Evolutionary conservation across 352 stramenopile genomes (phyloP), one percentile per base, ranked within the genome.

Genomic region (Phytopythium cucurbitacearum): DNA sequence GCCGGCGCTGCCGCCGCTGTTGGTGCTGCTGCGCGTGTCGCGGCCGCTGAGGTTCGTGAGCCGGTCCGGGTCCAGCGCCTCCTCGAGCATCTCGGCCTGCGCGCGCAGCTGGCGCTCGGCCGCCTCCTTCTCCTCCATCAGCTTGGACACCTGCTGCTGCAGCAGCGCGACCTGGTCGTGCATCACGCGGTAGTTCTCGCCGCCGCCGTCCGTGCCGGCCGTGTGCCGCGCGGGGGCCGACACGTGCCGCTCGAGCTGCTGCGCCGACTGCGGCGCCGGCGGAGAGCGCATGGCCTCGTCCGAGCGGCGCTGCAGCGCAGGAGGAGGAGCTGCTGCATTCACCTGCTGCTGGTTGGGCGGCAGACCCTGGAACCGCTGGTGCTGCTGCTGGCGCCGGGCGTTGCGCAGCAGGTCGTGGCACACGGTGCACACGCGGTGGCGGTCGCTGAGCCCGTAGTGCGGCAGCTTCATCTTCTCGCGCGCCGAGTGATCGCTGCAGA

Each of bases 101-200:
- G 68, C 64, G 13, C 82, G 82, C 16, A 95, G 52, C 56, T 90
- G 76, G 36, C 74, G 79, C 56, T 95, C 80, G 1, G 82, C 85
- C 49, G 86, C 58, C 53, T 93, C 72, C 34, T 95, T 95, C 59
- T 95, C 79, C 61, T 93, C 83, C 70, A 95, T 80, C 5, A 95
- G 76, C 58, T 85, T 64, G 15, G 78, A 81, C 4, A 95, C 82
- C 47, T 93, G 83, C 55, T 90, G 85, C 65, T 95, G 85, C n/a
- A 95, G 59, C 70, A 60, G 80, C 47, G 77, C 81, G 7, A 95
- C 85, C 57, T 93, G 82, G 62, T 89, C 67, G 47, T 91, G 84
- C 21, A 95, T 80, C 11, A 67, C 74, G 32, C 75, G 61, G 56
- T 79, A 82, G 35, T 48, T 63, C 15, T 56, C 54, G 53, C 15